These are phyloP conservation scores for Singerocomus rubriflavus DNA, from an alignment of 1,284 basidiomycete species.

Conservation along the genomic window DNA sequence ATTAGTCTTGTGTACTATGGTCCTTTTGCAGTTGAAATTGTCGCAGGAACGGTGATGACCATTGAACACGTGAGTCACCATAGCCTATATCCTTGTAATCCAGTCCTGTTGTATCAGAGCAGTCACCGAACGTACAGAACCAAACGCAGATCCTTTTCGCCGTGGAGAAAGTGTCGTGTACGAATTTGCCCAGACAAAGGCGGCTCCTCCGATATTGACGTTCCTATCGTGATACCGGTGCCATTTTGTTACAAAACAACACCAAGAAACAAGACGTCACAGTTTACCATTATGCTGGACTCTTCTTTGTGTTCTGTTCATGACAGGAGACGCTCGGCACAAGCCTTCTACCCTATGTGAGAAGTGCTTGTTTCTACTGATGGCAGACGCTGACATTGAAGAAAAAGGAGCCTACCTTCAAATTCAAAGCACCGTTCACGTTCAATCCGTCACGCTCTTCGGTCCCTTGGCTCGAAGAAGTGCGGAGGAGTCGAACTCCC, in stretches of 20 bases:
- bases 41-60: slow-evolving; percentile 21
- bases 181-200: slow-evolving; percentile 4
- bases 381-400: neutral
- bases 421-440: slow-evolving; percentile 8
- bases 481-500: neutral
- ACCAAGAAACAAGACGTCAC: neutral
- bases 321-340: neutral
- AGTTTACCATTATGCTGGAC: neutral
- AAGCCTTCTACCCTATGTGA: neutral
- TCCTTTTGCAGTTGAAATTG: slow-evolving; percentile 5
- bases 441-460: neutral
- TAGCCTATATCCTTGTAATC: no score
- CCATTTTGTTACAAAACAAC: neutral
- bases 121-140: slow-evolving; percentile 10
- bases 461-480: neutral
- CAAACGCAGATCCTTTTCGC: slow-evolving; percentile 11
- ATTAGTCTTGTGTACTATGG: slow-evolving; percentile 51
- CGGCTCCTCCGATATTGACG: neutral
- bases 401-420: slow-evolving; percentile 1
- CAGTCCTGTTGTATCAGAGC: neutral
- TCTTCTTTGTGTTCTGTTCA: slow-evolving; percentile 26
- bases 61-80: slow-evolving; percentile 26
- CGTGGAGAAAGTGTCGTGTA: slow-evolving; percentile 5
- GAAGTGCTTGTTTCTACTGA: neutral
- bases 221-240: neutral